phyloP scores from a whole-genome alignment of 371 early-diverging fungal species.

The Phascolomyces articulosus region DNA sequence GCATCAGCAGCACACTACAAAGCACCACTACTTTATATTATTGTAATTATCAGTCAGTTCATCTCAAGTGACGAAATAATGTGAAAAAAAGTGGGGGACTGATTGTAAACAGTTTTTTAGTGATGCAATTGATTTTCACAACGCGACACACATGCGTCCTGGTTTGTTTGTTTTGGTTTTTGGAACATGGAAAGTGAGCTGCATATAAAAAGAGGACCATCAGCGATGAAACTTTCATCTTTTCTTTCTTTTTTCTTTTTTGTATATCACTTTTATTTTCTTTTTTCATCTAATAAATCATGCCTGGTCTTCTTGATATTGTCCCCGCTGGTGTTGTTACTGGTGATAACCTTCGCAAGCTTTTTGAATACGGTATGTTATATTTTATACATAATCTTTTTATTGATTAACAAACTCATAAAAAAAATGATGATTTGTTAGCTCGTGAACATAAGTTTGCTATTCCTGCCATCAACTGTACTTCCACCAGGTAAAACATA shows the following conservation, averaged over 20 bases:
- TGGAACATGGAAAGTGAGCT: neutral
- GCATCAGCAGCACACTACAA: too few relatives aligned
- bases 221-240: neutral
- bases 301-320: slow-evolving; percentile 80
- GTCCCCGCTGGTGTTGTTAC: slow-evolving; percentile 89
- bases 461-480: slow-evolving; percentile 94
- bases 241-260: neutral
- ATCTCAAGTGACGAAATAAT: too few relatives aligned
- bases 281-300: slow-evolving; percentile 30
- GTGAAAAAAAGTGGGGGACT: too few relatives aligned
- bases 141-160: neutral
- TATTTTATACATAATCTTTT: neutral
- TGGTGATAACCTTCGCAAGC: slow-evolving; percentile 85
- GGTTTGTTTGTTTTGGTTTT: neutral
- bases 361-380: slow-evolving; percentile 68
- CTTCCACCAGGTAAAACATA: slow-evolving; percentile 69
- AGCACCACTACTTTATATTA: too few relatives aligned
- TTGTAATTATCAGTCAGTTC: too few relatives aligned
- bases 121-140: neutral
- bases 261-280: slow-evolving; percentile 26
- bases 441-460: slow-evolving; percentile 85
- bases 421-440: slow-evolving; percentile 3
- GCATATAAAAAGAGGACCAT: neutral
- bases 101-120: neutral
- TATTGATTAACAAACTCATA: neutral